Evolutionary conservation across 1,139 yeast genomes (phyloP).

Genomic region (Wickerhamomyces sp.): DNA sequence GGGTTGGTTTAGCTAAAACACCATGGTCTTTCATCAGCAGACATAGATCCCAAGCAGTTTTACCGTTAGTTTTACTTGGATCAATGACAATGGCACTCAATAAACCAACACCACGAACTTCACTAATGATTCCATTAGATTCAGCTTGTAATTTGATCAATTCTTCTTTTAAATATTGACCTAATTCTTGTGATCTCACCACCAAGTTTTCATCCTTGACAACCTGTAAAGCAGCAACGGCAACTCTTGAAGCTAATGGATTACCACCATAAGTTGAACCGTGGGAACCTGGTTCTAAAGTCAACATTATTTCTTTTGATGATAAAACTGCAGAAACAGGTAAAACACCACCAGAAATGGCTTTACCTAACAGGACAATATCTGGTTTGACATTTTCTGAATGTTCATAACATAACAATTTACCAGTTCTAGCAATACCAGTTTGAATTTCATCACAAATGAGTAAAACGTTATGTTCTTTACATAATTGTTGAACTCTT

Average conservation of each 20-base stretch:
- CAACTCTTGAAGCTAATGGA: constrained; percentile 91
- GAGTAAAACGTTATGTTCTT: constrained; percentile 75
- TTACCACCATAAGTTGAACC: constrained; percentile 99
- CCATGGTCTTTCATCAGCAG: constrained; percentile 84
- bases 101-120: constrained; percentile 90
- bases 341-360: constrained; percentile 90
- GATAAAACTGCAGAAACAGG: constrained; percentile 92
- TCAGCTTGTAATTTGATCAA: constrained; percentile 55
- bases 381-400: constrained; percentile 77
- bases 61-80: constrained; percentile 75
- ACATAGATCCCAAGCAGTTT: constrained; percentile 96
- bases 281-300: constrained; percentile 92
- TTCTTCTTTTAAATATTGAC: constrained; percentile 64
- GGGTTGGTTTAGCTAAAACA: constrained; percentile 94
- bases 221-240: constrained; percentile 90
- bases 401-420: constrained; percentile 88
- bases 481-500: constrained; percentile 70
- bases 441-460: constrained; percentile 98
- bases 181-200: constrained; percentile 70
- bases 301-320: constrained; percentile 81
- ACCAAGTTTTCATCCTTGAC: constrained; percentile 83
- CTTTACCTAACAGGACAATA: constrained; percentile 84
- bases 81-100: constrained; percentile 90
- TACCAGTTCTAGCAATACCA: constrained; percentile 96
- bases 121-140: constrained; percentile 72